Evolutionary conservation across 2,329 filamentous ascomycete species (phyloP).

Genomic region (Exophiala alcalophila): DNA sequence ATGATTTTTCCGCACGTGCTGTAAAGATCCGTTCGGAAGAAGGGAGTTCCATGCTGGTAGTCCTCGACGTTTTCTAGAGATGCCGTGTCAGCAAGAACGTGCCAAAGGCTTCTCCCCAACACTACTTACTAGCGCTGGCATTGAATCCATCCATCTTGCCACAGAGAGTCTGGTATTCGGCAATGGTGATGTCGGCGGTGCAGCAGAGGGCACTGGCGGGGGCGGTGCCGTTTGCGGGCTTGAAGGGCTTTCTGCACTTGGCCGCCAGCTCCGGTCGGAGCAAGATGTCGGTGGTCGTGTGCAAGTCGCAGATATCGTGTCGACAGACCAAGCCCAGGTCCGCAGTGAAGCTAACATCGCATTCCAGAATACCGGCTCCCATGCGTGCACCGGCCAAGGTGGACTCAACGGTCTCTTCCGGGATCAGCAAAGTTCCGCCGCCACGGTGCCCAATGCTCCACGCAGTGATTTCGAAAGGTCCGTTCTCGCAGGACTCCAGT

Average conservation of each 20-base stretch:
- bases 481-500: conserved; percentile 58
- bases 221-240: conserved; percentile 51
- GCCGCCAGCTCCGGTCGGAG: conserved; percentile 58
- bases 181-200: conserved; percentile 66
- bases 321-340: conserved; percentile 66
- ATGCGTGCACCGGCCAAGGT: conserved; percentile 62
- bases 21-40: conserved; percentile 31
- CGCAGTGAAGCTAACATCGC: conserved; percentile 65
- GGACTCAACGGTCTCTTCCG: conserved; percentile 61
- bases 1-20: conserved; percentile 58
- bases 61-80: no score
- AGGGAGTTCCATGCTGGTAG: conserved; percentile 58
- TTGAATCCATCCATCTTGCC: conserved; percentile 68
- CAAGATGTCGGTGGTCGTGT: conserved; percentile 68
- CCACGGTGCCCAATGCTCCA: conserved; percentile 61
- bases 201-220: conserved; percentile 64
- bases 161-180: conserved; percentile 66
- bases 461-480: conserved; percentile 49
- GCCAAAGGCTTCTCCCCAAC: no score
- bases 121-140: conserved; percentile 53
- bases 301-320: conserved; percentile 65
- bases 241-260: conserved; percentile 63
- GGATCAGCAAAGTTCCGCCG: conserved; percentile 55
- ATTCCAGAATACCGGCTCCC: conserved; percentile 66
- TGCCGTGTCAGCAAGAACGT: no score